Evolutionary conservation across 257 asterid species (phyloP), one percentile per base, ranked within the genome.

Genomic region (Jasminum sambac): DNA sequence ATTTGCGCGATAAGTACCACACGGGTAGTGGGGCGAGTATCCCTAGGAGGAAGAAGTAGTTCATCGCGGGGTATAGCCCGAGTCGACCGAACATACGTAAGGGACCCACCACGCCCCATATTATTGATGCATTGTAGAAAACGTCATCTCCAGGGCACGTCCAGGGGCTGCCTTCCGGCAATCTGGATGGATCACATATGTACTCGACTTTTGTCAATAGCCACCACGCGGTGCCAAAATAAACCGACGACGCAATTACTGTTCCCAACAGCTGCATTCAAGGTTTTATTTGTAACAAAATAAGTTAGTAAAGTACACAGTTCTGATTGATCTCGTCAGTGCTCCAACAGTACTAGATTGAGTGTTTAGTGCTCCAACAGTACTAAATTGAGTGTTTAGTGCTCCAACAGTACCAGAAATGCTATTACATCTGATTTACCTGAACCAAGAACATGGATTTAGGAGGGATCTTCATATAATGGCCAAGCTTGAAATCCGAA

Each of bases 101-200:
- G 0, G 97, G 97, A 5, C 96, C 92, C 0, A 86, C 87, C 0
- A 89, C 86, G 0, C 96, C 97, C 96, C 96, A 85, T 1, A 91
- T 91, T 66, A 91, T 78, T 37, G 97, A 91, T 1, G 97, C 97
- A n/a, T 80, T 87, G 83, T 84, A 91, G 90, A 89, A 89, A 0
- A 89, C 89, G 25, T 81, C 86, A 44, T 89, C 95, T 1, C 88
- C 87, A 0, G 96, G 95, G 83, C 97, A 91, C 0, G 95, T 87
- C 96, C 96, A 89, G 10, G 90, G 96, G 77, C 97, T 91, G 0
- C 97, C 97, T 0, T 10, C 50, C 0, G 90, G 95, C 60, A 91
- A 44, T 2, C 68, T 72, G 0, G 84, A 30, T 1, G 78, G 69
- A 24, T 89, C 70, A 40, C 96, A 91, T 17, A 91, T 91, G 82